Conservation (phyloP, 148 eudicot genomes). For the Suaeda aralocaspica region DNA sequence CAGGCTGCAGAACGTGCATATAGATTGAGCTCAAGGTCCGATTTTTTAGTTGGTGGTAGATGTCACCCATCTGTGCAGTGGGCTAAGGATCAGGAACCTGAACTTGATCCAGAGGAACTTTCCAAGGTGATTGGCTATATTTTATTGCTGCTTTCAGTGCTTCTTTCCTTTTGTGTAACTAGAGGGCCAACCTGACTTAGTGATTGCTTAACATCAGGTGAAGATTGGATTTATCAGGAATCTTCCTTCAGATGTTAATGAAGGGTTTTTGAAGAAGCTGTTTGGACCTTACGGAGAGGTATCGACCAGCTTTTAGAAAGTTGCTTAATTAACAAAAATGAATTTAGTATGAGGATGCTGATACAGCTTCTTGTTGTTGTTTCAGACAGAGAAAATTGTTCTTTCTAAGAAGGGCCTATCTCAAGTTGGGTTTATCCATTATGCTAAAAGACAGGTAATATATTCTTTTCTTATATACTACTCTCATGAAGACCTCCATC, state of each 20-base stretch:
- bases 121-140: constrained; percentile 43
- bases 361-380: constrained; percentile 16
- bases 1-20: constrained; percentile 79
- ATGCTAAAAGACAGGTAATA: constrained; percentile 46
- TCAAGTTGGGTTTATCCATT: constrained; percentile 65
- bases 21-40: constrained; percentile 46
- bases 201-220: constrained; percentile 36
- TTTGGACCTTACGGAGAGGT: constrained; percentile 69
- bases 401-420: constrained; percentile 49
- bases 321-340: neutral
- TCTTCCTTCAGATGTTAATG: constrained; percentile 54
- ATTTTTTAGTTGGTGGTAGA: constrained; percentile 50
- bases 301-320: constrained; percentile 8
- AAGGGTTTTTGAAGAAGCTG: constrained; percentile 46
- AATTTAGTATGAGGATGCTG: constrained; percentile 8
- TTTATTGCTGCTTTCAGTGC: neutral
- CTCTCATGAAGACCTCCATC: neutral
- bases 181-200: constrained; percentile 8
- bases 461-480: neutral
- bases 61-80: constrained; percentile 66
- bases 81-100: constrained; percentile 70
- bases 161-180: constrained; percentile 1
- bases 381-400: constrained; percentile 71
- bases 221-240: constrained; percentile 61
- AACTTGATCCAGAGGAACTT: constrained; percentile 49